Evolutionary conservation across 768 basidiomycete genomes (phyloP), one percentile per base, ranked within the genome.

Genomic region (Aureoboletus auriporus): DNA sequence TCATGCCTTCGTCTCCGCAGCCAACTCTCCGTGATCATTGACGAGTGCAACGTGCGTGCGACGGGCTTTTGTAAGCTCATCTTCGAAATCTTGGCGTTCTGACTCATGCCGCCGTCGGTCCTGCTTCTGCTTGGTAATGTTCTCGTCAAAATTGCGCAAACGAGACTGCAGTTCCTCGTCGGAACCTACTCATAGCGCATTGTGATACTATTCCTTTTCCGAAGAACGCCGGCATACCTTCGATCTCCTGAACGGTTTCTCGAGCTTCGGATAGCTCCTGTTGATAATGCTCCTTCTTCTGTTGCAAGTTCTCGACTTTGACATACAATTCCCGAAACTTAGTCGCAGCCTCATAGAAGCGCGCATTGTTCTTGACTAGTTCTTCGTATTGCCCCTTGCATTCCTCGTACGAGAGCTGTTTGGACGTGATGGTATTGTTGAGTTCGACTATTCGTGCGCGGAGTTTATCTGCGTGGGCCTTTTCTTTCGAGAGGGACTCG

Each of bases 311-410:
- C 47, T 86, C 81, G 17, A 84, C 78, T 57, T 80, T 81, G 46
- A 85, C 68, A 60, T 88, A 93, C 46, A 87, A 75, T 66, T 96
- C 89, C 49, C 90, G 79, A 63, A 97, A 96, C 61, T 86, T 86
- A 17, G 82, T 83, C 4, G 89, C 84, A 39, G 82, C 77, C 42
- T 95, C 88, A 58, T 90, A 84, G 64, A 93, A 93, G 49, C 78
- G 83, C 45, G 76, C 72, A 59, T 91, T 92, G n/a, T 80, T 75
- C 50, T 76, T 73, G 35, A 82, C 83, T 16, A 87, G 70, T 13
- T 70, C 71, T 26, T 91, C 82, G 54, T 86, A 83, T 51, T 80
- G 67, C 12, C 72, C 75, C 59, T 86, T 84, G 12, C 83, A 76
- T 37, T 83, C 77, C 49, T 93, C 89, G 42, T 84, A 82, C 46